Percentiles rank a stretch among this genome's conserved stretches.
Conservation (phyloP, 768 basidiomycete genomes). For the Tulasnella sp. region DNA sequence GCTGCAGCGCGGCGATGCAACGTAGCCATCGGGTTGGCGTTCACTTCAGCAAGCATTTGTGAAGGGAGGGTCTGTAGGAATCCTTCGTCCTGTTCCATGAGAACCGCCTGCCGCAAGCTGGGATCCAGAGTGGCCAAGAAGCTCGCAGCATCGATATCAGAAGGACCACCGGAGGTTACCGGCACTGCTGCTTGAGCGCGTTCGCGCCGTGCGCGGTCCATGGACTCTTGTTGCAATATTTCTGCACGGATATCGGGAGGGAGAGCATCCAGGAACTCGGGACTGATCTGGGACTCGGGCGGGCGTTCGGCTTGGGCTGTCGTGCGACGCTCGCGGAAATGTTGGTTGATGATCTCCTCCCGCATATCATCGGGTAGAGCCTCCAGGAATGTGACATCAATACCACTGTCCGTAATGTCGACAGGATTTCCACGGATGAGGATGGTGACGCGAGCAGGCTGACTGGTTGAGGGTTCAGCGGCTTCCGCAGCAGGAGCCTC, state of each 20-base stretch:
- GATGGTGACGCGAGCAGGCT: constrained; percentile 61
- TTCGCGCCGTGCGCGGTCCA: constrained; percentile 53
- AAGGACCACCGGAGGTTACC: constrained; percentile 30
- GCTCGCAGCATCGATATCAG: constrained; percentile 76
- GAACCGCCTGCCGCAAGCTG: constrained; percentile 75
- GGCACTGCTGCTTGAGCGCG: constrained; percentile 34
- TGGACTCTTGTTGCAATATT: constrained; percentile 87
- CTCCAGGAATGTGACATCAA: constrained; percentile 95
- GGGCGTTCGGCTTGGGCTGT: constrained; percentile 54
- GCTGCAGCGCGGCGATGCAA: not conserved
- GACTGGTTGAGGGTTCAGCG: constrained; percentile 23
- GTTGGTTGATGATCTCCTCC: constrained; percentile 94
- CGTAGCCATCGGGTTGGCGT: constrained; percentile 19
- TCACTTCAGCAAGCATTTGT: constrained; percentile 77
- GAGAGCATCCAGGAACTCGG: constrained; percentile 91
- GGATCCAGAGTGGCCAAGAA: constrained; percentile 91
- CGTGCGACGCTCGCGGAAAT: constrained; percentile 81
- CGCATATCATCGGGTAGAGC: constrained; percentile 98
- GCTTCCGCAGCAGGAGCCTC: constrained; percentile 12
- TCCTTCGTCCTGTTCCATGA: constrained; percentile 77
- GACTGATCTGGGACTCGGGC: constrained; percentile 77
- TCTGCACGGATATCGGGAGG: constrained; percentile 95
- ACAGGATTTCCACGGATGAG: constrained; percentile 84
- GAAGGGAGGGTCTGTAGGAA: constrained; percentile 72
- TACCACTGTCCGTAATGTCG: constrained; percentile 97